Evolutionary conservation across 257 asterid species (phyloP).

Genomic region (Solanum gandarillasii): DNA sequence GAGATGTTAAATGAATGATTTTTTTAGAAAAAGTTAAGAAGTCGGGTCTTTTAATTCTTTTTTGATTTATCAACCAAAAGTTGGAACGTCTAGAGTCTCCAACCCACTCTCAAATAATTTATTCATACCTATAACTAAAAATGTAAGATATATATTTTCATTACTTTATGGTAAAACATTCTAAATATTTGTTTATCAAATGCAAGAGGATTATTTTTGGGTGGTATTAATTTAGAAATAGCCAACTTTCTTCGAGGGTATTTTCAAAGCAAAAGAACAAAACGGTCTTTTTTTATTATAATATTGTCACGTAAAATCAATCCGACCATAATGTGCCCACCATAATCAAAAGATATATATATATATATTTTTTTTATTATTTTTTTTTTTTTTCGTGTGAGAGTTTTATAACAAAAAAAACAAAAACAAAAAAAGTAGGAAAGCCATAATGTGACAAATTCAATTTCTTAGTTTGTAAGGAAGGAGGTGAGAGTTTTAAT

Average conservation of each 20-base stretch:
- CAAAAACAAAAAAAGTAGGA: neutral
- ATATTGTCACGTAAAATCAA: neutral
- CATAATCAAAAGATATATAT: neutral
- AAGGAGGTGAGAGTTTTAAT: conserved; percentile 5
- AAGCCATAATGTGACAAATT: conserved; percentile 10
- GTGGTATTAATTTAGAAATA: neutral
- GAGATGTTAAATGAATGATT: neutral
- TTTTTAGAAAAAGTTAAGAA: neutral
- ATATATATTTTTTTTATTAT: neutral
- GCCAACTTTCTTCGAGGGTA: neutral
- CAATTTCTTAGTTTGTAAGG: conserved; percentile 54
- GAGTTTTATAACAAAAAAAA: neutral
- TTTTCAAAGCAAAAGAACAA: neutral
- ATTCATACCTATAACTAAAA: neutral
- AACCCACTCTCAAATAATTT: neutral
- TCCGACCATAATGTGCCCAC: neutral
- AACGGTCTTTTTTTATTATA: neutral
- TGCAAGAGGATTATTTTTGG: neutral
- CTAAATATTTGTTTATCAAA: neutral
- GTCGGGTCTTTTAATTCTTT: neutral
- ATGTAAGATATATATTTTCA: neutral
- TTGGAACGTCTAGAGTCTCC: neutral
- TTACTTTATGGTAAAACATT: neutral
- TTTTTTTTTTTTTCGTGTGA: neutral
- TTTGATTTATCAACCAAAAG: neutral